Evolutionary conservation across 2,329 filamentous ascomycete species (phyloP).

Genomic region (Penicillium sclerotiorum): DNA sequence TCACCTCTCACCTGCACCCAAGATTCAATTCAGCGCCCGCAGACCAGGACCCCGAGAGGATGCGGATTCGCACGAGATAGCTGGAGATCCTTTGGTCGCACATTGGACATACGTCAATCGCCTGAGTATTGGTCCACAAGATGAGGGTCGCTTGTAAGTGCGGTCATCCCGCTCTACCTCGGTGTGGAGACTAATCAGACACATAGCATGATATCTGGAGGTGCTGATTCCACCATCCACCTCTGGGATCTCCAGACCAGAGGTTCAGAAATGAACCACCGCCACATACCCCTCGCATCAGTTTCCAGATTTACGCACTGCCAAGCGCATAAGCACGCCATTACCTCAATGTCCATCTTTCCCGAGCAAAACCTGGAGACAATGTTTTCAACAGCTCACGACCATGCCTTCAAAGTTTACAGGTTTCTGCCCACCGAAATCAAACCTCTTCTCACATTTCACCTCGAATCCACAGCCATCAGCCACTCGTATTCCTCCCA

Average conservation of each 20-base stretch:
- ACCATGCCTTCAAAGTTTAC: constrained; percentile 50
- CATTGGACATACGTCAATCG: constrained; percentile 79
- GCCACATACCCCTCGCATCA: constrained; percentile 55
- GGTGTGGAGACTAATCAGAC: neutral
- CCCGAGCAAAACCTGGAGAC: constrained; percentile 51
- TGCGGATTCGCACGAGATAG: constrained; percentile 13
- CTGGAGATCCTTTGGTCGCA: constrained; percentile 49
- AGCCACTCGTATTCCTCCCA: constrained; percentile 70
- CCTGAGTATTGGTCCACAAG: constrained; percentile 76
- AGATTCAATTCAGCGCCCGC: constrained; percentile 61
- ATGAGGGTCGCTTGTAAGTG: constrained; percentile 72
- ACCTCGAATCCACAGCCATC: constrained; percentile 50
- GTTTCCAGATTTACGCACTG: constrained; percentile 40
- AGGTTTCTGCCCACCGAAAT: constrained; percentile 42
- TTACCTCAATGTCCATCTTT: constrained; percentile 52
- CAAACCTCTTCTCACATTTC: constrained; percentile 49
- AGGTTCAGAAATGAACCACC: constrained; percentile 53
- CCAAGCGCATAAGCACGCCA: constrained; percentile 47
- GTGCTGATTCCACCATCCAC: constrained; percentile 79
- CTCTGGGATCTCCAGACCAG: constrained; percentile 81
- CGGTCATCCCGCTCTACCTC: neutral
- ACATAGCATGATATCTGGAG: constrained; percentile 75
- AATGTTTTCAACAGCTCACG: constrained; percentile 49
- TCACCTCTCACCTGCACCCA: constrained; percentile 68
- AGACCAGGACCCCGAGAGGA: constrained; percentile 11